These are phyloP conservation scores for Candida gorgasii DNA, from an alignment of 805 yeast genomes.

Conservation along the genomic window DNA sequence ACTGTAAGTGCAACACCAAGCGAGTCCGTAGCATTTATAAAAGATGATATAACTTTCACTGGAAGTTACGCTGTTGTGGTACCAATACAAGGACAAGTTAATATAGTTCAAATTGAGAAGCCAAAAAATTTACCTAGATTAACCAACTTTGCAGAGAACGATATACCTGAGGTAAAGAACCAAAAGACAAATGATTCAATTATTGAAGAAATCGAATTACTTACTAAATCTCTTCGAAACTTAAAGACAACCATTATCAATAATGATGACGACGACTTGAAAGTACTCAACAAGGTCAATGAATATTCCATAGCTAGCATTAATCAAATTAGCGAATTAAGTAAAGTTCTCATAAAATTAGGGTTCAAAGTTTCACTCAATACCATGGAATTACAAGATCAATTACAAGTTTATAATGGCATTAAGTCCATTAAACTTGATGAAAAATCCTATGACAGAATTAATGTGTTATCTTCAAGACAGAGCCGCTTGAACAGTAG, in stretches of 20 bases:
- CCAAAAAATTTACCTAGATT: constrained; percentile 8
- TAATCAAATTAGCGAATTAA: constrained; percentile 16
- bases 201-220: constrained; percentile 6
- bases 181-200: not conserved
- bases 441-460: constrained; percentile 10
- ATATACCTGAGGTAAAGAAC: constrained; percentile 1
- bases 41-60: constrained; percentile 27
- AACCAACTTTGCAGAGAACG: not conserved
- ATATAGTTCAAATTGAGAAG: constrained; percentile 17
- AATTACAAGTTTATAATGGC: constrained; percentile 3
- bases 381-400: constrained; percentile 24
- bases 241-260: not conserved
- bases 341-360: constrained; percentile 21
- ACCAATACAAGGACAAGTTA: constrained; percentile 6
- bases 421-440: not conserved
- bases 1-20: not conserved
- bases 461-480: constrained; percentile 14
- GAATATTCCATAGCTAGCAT: constrained; percentile 20
- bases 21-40: constrained; percentile 17
- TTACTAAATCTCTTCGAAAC: not conserved
- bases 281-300: constrained; percentile 16
- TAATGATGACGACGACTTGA: constrained; percentile 3
- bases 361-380: constrained; percentile 21
- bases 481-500: constrained; percentile 13
- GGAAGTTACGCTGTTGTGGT: constrained; percentile 28